Conservation (phyloP, 1,284 basidiomycete genomes). For the Porodaedalea pini region DNA sequence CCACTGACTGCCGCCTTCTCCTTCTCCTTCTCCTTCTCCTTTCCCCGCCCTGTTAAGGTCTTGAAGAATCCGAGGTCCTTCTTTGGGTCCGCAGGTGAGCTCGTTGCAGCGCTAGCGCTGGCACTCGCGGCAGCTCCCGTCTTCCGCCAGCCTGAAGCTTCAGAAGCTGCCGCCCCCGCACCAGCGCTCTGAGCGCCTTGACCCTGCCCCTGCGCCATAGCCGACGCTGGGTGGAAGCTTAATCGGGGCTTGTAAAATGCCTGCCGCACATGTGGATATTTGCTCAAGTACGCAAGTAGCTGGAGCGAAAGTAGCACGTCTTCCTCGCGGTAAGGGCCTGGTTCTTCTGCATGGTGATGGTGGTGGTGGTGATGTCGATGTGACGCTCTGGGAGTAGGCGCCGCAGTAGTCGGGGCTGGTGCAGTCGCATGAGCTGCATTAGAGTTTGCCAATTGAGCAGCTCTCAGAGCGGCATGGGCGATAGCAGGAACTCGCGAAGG, state of each 20-base stretch:
- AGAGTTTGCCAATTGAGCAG: neutral
- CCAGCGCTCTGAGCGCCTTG: constrained; percentile 13
- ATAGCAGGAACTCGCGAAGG: neutral
- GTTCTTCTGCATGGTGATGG: constrained; percentile 31
- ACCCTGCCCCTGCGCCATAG: constrained; percentile 27
- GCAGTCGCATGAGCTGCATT: neutral
- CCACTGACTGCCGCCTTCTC: constrained; percentile 19
- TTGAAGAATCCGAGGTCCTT: constrained; percentile 33
- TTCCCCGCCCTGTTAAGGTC: constrained; percentile 37
- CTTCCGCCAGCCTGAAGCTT: constrained; percentile 6
- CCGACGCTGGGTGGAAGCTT: constrained; percentile 69
- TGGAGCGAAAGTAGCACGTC: constrained; percentile 91
- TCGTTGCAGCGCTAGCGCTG: neutral
- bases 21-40: constrained; percentile 35
- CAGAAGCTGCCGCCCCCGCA: constrained; percentile 10
- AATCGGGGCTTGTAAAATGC: constrained; percentile 87
- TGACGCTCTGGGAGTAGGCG: constrained; percentile 2
- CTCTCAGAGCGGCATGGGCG: neutral
- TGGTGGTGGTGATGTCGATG: constrained; percentile 25
- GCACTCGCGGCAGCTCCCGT: constrained; percentile 18
- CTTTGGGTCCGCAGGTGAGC: constrained; percentile 9
- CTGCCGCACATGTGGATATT: constrained; percentile 97
- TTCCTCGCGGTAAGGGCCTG: constrained; percentile 85
- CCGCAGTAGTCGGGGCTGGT: neutral
- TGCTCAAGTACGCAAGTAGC: constrained; percentile 93